Evolutionary conservation across 345 rosid genomes (phyloP), one percentile per base, ranked within the genome.

Genomic region (Triadica sebifera): DNA sequence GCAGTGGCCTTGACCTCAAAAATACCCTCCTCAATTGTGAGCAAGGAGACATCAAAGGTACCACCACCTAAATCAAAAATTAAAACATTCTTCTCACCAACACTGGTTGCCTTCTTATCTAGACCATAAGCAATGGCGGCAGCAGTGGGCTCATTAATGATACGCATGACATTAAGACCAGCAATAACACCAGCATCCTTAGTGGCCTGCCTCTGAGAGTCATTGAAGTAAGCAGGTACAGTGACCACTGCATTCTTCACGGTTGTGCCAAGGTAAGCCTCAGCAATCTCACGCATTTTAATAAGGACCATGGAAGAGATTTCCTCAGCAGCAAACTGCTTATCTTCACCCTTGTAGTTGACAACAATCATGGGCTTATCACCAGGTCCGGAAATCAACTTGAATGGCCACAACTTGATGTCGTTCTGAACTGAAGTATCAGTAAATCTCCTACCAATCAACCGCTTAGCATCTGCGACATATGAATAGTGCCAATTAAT

Each of bases 1-100:
- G 71, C 77, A 3, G 70, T 65, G 22, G 71, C 63, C 70, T 65
- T 74, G 24, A 74, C 77, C 46, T 65, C 70, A 43, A 74, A 65
- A 43, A 52, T 53, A 41, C 65, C 71, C 64, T 55, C 71, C 13
- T 55, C 67, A 55, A 74, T 52, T 12, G 77, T 65, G 12, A 65
- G 63, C 20, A 74, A n/a, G 1, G 71, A 65, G 19, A 74, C 65
- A 55, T 74, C 71, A 29, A 74, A 55, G 11, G 71, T 65, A 29
- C 71, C 77, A 38, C 71, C 77, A 19, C 77, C 77, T 25, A 74
- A 56, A 38, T 72, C 67, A 61, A 72, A 72, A 8, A 72, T 60
- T 53, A 72, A 46, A 6, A 72, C 67, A 43, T 72, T 72, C 67
- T 72, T 72, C 75, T 59, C 57, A 5, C 25, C 75, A n/a, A 46